Conservation (phyloP, 1,284 basidiomycete genomes). For the Ganoderma boninense region DNA sequence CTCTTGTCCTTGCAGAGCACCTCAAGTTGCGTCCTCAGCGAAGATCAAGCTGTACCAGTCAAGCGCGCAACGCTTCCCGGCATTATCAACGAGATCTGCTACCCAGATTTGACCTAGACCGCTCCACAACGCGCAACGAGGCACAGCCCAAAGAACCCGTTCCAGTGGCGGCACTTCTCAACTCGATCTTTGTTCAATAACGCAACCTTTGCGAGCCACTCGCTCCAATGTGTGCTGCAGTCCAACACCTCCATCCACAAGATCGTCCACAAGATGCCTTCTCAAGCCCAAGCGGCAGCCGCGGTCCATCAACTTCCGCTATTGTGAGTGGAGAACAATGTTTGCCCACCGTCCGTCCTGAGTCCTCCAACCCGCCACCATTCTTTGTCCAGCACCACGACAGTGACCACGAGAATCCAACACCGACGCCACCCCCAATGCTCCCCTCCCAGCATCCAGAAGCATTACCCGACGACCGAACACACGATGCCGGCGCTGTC, state of each 20-base stretch:
- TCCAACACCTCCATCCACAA: conserved; percentile 1
- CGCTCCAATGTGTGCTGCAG: conserved; percentile 28
- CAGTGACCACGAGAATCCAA: conserved; percentile 11
- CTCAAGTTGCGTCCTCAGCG: background rate
- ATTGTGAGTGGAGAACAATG: conserved; percentile 26
- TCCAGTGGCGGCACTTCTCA: conserved; percentile 21
- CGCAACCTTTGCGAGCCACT: conserved; percentile 7
- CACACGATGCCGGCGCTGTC: conserved; percentile 10
- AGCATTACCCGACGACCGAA: conserved; percentile 9
- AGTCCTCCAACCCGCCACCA: conserved; percentile 16
- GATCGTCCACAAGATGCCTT: conserved; percentile 2
- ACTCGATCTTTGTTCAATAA: background rate
- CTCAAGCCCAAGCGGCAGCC: conserved; percentile 9
- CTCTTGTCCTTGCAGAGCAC: conserved; percentile 1
- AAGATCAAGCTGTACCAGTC: background rate
- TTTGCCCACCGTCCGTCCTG: conserved; percentile 1
- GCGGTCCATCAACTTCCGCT: conserved; percentile 5
- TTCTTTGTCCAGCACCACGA: background rate
- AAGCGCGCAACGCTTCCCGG: background rate
- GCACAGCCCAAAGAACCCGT: conserved; percentile 21
- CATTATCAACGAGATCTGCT: conserved; percentile 24
- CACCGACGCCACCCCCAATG: conserved; percentile 11
- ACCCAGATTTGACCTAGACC: conserved; percentile 14
- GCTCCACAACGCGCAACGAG: conserved; percentile 21
- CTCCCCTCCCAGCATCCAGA: conserved; percentile 25